Evolutionary conservation across 1,139 yeast genomes (phyloP), one percentile per base, ranked within the genome.

Genomic region (Taphrina confusa): DNA sequence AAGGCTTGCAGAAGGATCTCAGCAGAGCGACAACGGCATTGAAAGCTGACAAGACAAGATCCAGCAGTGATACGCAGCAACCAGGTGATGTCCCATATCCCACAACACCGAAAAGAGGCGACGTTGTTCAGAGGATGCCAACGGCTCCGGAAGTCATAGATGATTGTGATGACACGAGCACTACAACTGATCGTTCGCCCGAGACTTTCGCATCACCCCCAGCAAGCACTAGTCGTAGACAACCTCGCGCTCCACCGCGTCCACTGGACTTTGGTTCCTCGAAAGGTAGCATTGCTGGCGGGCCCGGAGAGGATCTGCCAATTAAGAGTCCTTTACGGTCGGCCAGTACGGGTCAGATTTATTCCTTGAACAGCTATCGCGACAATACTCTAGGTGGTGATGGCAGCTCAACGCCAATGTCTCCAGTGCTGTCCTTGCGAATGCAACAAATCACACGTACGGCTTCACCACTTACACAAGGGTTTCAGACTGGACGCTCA

Each of bases 1-100:
- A 68, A 33, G 72, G 70, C 11, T 65, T 70, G 4, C 72, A 68
- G 46, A 60, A 64, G 31, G 73, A 71, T 54, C 63, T 70, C 22
- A 70, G 66, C 37, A 61, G 54, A 5, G 66, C 68, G 1, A 63
- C 65, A n/a, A 65, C 63, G 28, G 66, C 64, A 20, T 66, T 65
- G 31, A 68, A 66, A 44, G 30, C 63, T 9, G 63, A 63, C 37
- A 22, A 33, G 20, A n/a, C 44, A 47, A 14, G 49, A 36, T 30
- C 56, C 54, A 61, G 27, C 11, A 54, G 33, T 34, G 45, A 46
- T 25, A 39, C 18, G 54, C 23, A 33, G n/a, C 11, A 30, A n/a
- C 6, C 37, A 33, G 22, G n/a, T 11, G 11, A 11, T 28, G 16
- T 33, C 11, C 45, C 56, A 5, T 50, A 23, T 16, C 56, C 56